phyloP scores from a whole-genome alignment of 2,329 filamentous ascomycete genomes.

The Talaromyces sp. region DNA sequence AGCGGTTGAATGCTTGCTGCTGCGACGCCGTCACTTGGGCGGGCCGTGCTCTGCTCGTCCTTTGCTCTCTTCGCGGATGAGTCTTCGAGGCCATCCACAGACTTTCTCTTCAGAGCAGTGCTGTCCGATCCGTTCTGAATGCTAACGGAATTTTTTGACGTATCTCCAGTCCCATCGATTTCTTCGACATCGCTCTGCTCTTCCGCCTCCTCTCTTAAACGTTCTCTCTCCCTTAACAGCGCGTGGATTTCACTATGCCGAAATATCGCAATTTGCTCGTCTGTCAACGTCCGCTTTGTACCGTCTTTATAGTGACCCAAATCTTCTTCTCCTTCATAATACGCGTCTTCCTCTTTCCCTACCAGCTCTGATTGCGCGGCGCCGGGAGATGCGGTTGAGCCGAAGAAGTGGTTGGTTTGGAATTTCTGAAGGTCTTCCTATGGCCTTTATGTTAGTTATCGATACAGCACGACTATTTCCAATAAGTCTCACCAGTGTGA shows the following conservation, averaged over 20 bases:
- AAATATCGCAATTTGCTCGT: constrained; percentile 88
- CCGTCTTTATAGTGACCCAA: constrained; percentile 86
- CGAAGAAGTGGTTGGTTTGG: constrained; percentile 57
- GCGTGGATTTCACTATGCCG: constrained; percentile 80
- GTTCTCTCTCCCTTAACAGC: constrained; percentile 55
- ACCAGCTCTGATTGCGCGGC: background rate
- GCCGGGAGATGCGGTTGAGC: constrained; percentile 9
- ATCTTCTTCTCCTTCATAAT: constrained; percentile 45
- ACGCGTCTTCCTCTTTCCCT: constrained; percentile 22
- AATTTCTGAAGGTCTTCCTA: constrained; percentile 62
- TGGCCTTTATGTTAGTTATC: background rate
- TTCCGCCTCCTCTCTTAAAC: constrained; percentile 26
- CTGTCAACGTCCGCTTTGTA: constrained; percentile 81
- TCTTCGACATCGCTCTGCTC: background rate
- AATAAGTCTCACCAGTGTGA: constrained; percentile 33
- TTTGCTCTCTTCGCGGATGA: background rate
- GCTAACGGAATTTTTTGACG: background rate
- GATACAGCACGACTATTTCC: background rate
- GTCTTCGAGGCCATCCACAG: background rate
- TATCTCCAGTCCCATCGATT: background rate
- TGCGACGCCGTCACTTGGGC: background rate
- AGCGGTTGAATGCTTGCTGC: background rate
- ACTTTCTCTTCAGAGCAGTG: background rate
- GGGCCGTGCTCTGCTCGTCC: background rate
- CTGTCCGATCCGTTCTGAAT: background rate